Conservation (phyloP, 768 basidiomycete genomes). For the Lepiota venenata region DNA sequence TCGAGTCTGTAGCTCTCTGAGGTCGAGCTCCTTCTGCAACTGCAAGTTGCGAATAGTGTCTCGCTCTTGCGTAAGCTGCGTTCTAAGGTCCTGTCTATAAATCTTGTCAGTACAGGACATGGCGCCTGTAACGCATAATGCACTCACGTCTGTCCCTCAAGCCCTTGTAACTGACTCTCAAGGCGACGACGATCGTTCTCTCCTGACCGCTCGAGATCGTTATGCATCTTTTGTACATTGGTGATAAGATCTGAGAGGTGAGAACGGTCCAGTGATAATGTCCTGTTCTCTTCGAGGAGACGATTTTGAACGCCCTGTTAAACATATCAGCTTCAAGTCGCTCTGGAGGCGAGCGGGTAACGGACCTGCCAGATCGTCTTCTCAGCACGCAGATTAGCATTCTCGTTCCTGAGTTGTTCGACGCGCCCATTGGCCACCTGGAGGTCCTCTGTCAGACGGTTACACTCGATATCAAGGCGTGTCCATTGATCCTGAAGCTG, state of each 20-base stretch:
- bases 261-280: conserved; percentile 74
- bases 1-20: conserved; percentile 67
- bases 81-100: conserved; percentile 67
- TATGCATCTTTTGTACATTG: conserved; percentile 89
- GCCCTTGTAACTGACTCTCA: conserved; percentile 73
- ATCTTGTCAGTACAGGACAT: not conserved
- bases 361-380: conserved; percentile 90
- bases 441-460: conserved; percentile 65
- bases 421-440: conserved; percentile 53
- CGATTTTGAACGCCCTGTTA: conserved; percentile 72
- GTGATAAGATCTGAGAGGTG: conserved; percentile 84
- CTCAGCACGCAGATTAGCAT: conserved; percentile 86
- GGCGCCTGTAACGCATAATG: not conserved
- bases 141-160: conserved; percentile 76
- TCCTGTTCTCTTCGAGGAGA: conserved; percentile 82
- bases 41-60: conserved; percentile 71
- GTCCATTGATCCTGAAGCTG: conserved; percentile 73
- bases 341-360: not conserved
- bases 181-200: conserved; percentile 80
- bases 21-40: conserved; percentile 78
- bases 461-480: conserved; percentile 71
- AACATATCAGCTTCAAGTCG: not conserved
- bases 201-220: conserved; percentile 79
- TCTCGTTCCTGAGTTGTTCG: conserved; percentile 82
- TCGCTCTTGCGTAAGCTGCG: conserved; percentile 69